These are phyloP conservation scores for Lactarius sanguifluus DNA, from an alignment of 768 basidiomycete species.

Conservation along the genomic window DNA sequence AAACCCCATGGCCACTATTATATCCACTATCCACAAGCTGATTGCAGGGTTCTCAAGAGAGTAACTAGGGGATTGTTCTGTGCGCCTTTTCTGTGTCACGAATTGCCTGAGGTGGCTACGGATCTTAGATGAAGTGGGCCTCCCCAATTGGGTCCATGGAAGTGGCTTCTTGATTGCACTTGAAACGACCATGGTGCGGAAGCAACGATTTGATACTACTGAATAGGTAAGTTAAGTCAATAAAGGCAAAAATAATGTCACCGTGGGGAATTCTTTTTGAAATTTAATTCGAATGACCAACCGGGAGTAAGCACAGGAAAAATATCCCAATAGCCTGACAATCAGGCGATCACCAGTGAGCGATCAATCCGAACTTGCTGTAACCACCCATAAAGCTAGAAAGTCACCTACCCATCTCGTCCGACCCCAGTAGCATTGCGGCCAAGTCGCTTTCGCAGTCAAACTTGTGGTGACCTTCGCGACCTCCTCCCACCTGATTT, in stretches of 20 bases:
- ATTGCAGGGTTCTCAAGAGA: neutral
- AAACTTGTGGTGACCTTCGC: neutral
- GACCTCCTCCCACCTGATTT: neutral
- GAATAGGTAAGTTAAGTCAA: too few species aligned
- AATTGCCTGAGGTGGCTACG: neutral
- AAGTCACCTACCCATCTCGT: neutral
- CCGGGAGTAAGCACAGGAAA: too few species aligned
- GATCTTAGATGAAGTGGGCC: neutral
- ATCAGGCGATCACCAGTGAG: too few species aligned
- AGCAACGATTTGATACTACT: too few species aligned
- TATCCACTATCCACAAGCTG: neutral
- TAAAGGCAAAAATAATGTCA: too few species aligned
- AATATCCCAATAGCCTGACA: too few species aligned
- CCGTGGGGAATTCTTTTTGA: too few species aligned
- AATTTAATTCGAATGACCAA: too few species aligned
- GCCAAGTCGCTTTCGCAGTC: neutral
- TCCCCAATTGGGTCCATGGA: neutral
- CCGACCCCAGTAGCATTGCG: neutral
- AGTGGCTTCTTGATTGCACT: too few species aligned
- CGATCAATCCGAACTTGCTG: too few species aligned
- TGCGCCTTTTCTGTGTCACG: neutral
- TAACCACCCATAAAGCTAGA: neutral
- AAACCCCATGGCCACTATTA: neutral
- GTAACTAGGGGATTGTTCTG: neutral
- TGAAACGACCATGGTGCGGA: too few species aligned